phyloP scores from a whole-genome alignment of 306 rosid species.

The Gleditsia sinensis region DNA sequence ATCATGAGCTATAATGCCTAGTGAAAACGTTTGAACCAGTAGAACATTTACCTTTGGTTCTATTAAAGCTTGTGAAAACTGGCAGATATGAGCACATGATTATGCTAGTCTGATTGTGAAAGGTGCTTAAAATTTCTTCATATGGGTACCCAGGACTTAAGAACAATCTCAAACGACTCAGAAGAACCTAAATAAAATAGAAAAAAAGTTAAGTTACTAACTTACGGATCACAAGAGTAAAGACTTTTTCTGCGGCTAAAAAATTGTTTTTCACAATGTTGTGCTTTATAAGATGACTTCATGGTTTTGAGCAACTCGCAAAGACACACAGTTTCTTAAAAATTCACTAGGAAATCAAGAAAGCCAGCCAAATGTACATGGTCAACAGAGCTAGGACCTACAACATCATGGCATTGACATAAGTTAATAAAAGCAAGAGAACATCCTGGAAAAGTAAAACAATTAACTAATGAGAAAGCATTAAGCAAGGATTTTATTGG shows the following conservation, averaged over 20 bases:
- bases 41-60: slow-evolving; percentile 60
- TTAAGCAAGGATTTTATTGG: background rate
- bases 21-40: background rate
- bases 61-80: slow-evolving; percentile 66
- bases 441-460: background rate
- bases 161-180: slow-evolving; percentile 80
- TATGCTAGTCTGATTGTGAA: slow-evolving; percentile 81
- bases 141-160: slow-evolving; percentile 89
- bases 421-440: background rate
- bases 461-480: background rate
- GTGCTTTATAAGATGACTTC: background rate
- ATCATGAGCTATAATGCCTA: background rate
- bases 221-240: background rate
- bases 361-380: background rate
- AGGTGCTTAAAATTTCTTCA: slow-evolving; percentile 76
- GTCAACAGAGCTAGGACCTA: background rate
- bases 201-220: slow-evolving; percentile 16
- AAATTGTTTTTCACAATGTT: background rate
- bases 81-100: slow-evolving; percentile 86
- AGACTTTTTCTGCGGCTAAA: background rate
- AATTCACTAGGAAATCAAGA: background rate
- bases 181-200: slow-evolving; percentile 63
- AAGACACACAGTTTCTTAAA: background rate
- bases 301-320: background rate
- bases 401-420: background rate